Evolutionary conservation across 139 green algal genomes (phyloP), one percentile per base, ranked within the genome.

Genomic region (Yamagishiella unicocca): DNA sequence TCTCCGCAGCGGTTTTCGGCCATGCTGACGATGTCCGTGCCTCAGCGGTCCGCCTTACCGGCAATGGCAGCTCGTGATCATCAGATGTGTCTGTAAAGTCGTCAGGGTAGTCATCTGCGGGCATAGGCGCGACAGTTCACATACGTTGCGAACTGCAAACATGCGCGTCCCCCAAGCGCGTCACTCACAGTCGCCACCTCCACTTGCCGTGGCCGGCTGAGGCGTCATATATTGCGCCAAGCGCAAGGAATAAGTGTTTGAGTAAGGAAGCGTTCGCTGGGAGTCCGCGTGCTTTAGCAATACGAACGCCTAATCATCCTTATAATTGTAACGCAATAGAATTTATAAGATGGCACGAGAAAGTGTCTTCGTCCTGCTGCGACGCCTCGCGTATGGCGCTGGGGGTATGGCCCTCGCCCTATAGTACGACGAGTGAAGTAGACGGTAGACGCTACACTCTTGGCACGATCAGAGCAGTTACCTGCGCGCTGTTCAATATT

Each of bases 41-140:
- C 58, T 67, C 17, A 67, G 58, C 19, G 24, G 58, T 67, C 19
- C 21, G 1, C 21, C 70, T 78, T 40, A 78, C 70, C 70, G 70
- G 70, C 42, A 78, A 55, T 31, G 70, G 70, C 40, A 78, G 38
- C 1, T 78, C 70, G 25, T 78, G 21, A 33, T 78, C 70, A 37
- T 78, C 70, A 78, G 70, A 78, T 58, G 19, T 33, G 9, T 78
- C 70, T 33, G 70, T 78, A 10, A 78, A 78, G 35, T 78, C 70
- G 33, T 78, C 70, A 33, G 38, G 19, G 35, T 78, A 78, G 70
- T 78, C 70, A 33, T 78, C 70, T 78, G 70, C 70, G 25, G 27
- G 38, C 5, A 58, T 58, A 25, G 50, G 50, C 50, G 50, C 50
- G 17, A 58, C 12, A 55, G 70, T 24, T 5, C 40, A 3, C 33